Conservation (phyloP, 768 basidiomycete species). For the Trametes sanguinea region DNA sequence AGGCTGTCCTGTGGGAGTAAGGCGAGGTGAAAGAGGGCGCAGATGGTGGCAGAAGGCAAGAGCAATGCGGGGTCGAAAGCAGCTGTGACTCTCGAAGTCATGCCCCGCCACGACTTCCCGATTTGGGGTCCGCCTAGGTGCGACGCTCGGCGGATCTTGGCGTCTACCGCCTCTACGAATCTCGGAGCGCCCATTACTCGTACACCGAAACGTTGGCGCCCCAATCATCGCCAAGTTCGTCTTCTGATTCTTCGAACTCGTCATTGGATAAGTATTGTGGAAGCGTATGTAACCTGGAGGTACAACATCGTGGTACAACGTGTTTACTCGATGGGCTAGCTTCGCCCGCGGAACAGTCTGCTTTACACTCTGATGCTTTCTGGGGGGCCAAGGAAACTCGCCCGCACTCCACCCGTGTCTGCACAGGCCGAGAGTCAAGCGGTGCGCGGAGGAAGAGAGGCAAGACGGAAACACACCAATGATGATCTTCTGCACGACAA, state of each 20-base stretch:
- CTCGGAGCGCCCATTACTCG: slow-evolving; percentile 8
- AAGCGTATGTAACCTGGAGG: neutral
- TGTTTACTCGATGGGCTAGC: neutral
- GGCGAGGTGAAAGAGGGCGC: neutral
- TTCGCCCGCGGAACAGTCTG: too few species aligned
- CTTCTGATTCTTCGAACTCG: neutral
- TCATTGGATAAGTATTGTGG: neutral
- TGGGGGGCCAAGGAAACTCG: slow-evolving; percentile 65
- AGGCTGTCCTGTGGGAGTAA: neutral
- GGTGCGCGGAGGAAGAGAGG: neutral
- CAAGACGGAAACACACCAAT: slow-evolving; percentile 43
- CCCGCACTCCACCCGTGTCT: slow-evolving; percentile 58
- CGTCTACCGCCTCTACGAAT: slow-evolving; percentile 9
- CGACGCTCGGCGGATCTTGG: slow-evolving; percentile 21
- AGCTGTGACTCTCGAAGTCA: neutral
- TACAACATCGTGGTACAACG: neutral
- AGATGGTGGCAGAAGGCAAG: slow-evolving; percentile 19
- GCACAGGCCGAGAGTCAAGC: neutral
- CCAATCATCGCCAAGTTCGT: neutral
- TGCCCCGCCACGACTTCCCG: slow-evolving; percentile 12
- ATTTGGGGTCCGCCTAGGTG: slow-evolving; percentile 5
- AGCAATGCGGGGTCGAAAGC: neutral
- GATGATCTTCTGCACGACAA: slow-evolving; percentile 62
- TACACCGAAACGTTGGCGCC: slow-evolving; percentile 9
- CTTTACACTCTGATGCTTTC: slow-evolving; percentile 44